A percentile compares a stretch with the other conserved stretches of the same genome.
Evolutionary conservation across 2,329 filamentous ascomycete genomes (phyloP).

Genomic region (Myriosclerotinia duriaeana): DNA sequence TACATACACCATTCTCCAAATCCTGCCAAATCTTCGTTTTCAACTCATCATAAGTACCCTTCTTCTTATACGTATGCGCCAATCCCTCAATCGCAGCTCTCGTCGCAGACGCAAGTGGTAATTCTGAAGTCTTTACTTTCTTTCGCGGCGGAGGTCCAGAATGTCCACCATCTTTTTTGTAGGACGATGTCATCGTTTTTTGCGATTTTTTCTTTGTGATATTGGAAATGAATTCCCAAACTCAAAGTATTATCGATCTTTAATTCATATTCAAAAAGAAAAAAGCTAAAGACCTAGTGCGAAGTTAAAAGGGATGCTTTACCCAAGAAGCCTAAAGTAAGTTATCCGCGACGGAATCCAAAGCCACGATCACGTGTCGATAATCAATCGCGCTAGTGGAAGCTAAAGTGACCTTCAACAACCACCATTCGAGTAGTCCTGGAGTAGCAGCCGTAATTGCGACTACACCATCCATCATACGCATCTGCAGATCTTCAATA

Average conservation of each 20-base stretch:
- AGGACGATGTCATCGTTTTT: conserved; percentile 6
- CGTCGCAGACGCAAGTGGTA: conserved; percentile 72
- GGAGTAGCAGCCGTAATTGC: conserved; percentile 7
- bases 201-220: not conserved
- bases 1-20: conserved; percentile 64
- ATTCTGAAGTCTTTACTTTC: conserved; percentile 71
- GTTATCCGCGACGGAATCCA: not conserved
- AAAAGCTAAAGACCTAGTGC: not conserved
- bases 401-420: conserved; percentile 17
- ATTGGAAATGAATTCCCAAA: not conserved
- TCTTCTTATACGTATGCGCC: conserved; percentile 82
- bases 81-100: conserved; percentile 71
- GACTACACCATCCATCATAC: conserved; percentile 5
- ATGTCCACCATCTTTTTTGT: conserved; percentile 30
- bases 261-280: conserved; percentile 2
- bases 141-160: conserved; percentile 34
- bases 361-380: conserved; percentile 3
- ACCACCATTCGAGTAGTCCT: conserved; percentile 9
- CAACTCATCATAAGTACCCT: conserved; percentile 76
- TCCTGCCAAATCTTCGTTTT: conserved; percentile 76
- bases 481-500: not conserved
- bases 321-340: not conserved
- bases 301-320: not conserved
- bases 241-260: not conserved
- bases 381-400: conserved; percentile 7